Conservation (phyloP, 768 basidiomycete genomes). For the Leccinum broughii region DNA sequence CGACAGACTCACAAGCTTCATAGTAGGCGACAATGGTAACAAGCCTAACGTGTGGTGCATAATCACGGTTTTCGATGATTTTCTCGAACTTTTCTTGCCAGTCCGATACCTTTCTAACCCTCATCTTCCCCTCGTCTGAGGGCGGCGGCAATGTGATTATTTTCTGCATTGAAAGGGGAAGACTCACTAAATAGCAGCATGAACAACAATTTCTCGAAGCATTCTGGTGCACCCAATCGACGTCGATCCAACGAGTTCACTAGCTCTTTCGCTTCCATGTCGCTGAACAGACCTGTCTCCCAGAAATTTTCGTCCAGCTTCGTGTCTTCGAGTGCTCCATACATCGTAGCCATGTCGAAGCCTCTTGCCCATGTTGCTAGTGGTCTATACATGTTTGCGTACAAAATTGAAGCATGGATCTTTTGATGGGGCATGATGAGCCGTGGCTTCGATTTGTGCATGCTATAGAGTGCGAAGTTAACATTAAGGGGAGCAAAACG, state of each 20-base stretch:
- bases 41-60: slow-evolving; percentile 5
- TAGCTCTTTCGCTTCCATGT: slow-evolving; percentile 5
- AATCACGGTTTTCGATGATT: slow-evolving; percentile 9
- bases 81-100: slow-evolving; percentile 12
- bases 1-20: too few species aligned
- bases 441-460: slow-evolving; percentile 12
- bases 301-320: slow-evolving; percentile 1
- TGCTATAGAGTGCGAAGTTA: background rate
- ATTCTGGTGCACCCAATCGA: slow-evolving; percentile 9
- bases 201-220: slow-evolving; percentile 15
- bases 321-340: background rate
- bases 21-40: too few species aligned
- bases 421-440: slow-evolving; percentile 4
- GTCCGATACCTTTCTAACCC: slow-evolving; percentile 12
- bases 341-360: background rate
- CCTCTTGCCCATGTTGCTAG: background rate
- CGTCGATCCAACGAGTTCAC: slow-evolving; percentile 3
- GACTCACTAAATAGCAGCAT: slow-evolving; percentile 3
- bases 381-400: background rate
- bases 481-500: background rate
- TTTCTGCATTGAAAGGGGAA: background rate
- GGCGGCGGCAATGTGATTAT: background rate
- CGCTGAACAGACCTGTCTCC: slow-evolving; percentile 15
- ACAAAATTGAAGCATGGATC: background rate
- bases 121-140: slow-evolving; percentile 19